Evolutionary conservation across 2,329 filamentous ascomycete species (phyloP).

Genomic region (Volutella citrinella): DNA sequence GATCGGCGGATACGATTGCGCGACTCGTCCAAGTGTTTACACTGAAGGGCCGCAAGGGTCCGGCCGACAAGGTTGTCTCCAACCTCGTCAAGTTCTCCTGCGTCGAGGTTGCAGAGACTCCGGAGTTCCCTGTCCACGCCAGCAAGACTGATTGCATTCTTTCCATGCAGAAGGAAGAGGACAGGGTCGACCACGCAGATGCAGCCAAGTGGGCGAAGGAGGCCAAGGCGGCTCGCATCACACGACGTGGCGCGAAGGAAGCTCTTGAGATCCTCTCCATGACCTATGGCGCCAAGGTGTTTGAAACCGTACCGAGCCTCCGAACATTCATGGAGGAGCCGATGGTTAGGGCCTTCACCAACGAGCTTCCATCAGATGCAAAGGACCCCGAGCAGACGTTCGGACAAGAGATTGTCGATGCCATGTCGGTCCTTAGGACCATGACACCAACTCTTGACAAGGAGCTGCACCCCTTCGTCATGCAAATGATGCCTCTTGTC

Average conservation of each 20-base stretch:
- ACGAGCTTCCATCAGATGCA: conserved; percentile 69
- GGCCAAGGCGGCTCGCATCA: conserved; percentile 83
- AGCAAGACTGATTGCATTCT: conserved; percentile 76
- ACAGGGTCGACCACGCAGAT: conserved; percentile 88
- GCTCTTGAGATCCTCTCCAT: conserved; percentile 82
- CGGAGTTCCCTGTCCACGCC: conserved; percentile 86
- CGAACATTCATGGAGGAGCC: conserved; percentile 78
- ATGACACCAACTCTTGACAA: conserved; percentile 85
- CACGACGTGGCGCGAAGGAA: conserved; percentile 88
- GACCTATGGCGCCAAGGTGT: conserved; percentile 73
- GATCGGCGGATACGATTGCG: conserved; percentile 82
- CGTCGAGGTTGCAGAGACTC: conserved; percentile 95
- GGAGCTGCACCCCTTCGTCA: conserved; percentile 74
- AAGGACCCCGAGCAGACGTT: conserved; percentile 69
- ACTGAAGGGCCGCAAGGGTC: conserved; percentile 71
- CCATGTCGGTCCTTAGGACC: conserved; percentile 86
- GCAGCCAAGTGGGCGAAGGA: conserved; percentile 87
- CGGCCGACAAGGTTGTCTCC: conserved; percentile 92
- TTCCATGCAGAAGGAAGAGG: conserved; percentile 95
- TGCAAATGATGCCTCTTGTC: conserved; percentile 79
- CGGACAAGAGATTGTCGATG: conserved; percentile 92
- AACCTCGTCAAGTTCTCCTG: conserved; percentile 98
- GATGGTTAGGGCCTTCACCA: conserved; percentile 69
- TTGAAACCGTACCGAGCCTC: conserved; percentile 82
- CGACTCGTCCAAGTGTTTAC: conserved; percentile 85